Evolutionary conservation across 2,329 filamentous ascomycete species (phyloP), one percentile per base, ranked within the genome.

Genomic region (Aspergillus quadricinctus): DNA sequence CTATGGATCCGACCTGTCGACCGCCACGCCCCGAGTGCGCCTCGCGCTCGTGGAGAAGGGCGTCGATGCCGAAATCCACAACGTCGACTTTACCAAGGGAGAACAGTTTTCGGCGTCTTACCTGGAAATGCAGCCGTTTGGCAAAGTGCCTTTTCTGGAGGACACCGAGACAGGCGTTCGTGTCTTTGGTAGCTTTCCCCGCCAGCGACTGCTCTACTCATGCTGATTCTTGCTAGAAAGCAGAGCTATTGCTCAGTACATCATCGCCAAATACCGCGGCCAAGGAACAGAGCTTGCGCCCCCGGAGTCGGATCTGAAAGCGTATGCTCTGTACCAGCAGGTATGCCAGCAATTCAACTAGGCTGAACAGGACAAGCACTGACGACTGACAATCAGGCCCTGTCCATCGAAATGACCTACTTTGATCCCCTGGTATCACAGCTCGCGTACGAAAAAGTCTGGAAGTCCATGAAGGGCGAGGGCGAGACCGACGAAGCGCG

Each of bases 101-200:
- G 71, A 69, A 48, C 69, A 75, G 17, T 71, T 68, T 53, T 25
- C 49, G 2, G 50, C 58, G 11, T 54, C 58, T 0, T 68, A 66
- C 51, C 40, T 68, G 3, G 60, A 64, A 14, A 59, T 67, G 19
- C 67, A 73, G 17, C 72, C 72, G 0, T 74, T 74, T 41, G 72
- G 72, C 1, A 72, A 71, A 57, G 59, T 74, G 0, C 72, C 72
- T 10, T 64, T 68, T n/a, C 56, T 74, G 3, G 65, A 72, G 3
- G 72, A 74, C 49, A 67, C 69, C 45, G 70, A 67, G 1, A 68
- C 66, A 31, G 43, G 67, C n/a, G 35, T 74, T 1, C 66, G 59
- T 27, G 49, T 61, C 40, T 60, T 57, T 21, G 58, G 58, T 62
- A 21, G 19, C 14, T 41, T 37, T 6, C 9, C 14, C 41, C 14